These are phyloP conservation scores for Coccomyxa sp. DNA, from an alignment of 139 green algal species.

Conservation along the genomic window DNA sequence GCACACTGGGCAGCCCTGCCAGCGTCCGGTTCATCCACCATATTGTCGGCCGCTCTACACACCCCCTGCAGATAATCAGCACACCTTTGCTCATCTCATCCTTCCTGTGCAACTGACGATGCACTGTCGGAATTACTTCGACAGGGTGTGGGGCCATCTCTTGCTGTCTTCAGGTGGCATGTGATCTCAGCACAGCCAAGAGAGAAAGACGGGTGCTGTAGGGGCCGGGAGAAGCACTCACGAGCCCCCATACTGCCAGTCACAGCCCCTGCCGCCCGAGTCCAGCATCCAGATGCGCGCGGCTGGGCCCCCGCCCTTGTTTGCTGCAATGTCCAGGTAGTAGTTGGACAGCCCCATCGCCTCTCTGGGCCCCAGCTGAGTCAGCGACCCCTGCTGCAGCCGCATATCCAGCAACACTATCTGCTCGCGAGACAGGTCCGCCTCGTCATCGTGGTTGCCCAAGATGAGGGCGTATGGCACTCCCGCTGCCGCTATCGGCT, in stretches of 20 bases:
- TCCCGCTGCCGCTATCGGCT: background rate
- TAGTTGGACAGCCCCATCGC: constrained; percentile 29
- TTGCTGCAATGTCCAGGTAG: constrained; percentile 24
- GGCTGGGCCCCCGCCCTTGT: background rate
- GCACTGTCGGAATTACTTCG: too few relatives aligned
- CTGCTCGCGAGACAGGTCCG: constrained; percentile 21
- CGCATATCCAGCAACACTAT: constrained; percentile 17
- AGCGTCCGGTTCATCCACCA: constrained; percentile 16
- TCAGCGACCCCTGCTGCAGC: constrained; percentile 8
- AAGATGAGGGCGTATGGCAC: constrained; percentile 27
- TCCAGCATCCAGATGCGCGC: constrained; percentile 49
- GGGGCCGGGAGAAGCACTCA: background rate
- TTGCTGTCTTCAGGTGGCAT: too few relatives aligned
- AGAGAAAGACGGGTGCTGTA: too few relatives aligned
- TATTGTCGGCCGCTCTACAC: constrained; percentile 20
- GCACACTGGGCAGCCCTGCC: constrained; percentile 3
- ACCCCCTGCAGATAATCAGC: constrained; percentile 27
- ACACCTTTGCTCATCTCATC: background rate
- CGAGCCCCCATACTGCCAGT: constrained; percentile 11
- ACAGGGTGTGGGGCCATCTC: too few relatives aligned
- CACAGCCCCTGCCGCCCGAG: constrained; percentile 18
- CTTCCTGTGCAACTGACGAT: background rate
- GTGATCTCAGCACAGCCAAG: too few relatives aligned
- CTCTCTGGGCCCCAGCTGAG: constrained; percentile 14
- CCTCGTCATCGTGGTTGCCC: constrained; percentile 42